Evolutionary conservation across 2,329 filamentous ascomycete genomes (phyloP).

Genomic region (Exutisphaerella laricina): DNA sequence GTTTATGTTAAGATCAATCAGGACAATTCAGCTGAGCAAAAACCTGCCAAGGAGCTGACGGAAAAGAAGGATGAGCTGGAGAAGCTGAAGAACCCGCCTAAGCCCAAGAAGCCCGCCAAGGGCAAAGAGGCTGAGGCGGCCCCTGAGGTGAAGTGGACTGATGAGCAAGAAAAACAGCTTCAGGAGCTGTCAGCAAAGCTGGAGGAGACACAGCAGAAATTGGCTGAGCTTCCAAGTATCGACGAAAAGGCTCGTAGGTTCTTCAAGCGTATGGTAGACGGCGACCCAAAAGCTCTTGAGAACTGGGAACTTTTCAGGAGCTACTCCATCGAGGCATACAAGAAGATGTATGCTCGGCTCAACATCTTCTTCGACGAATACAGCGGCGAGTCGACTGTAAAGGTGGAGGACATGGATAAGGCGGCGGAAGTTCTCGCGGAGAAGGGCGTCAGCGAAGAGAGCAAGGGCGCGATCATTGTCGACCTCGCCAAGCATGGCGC

Average conservation of each 20-base stretch:
- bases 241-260: slow-evolving; percentile 70
- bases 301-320: slow-evolving; percentile 61
- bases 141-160: slow-evolving; percentile 32
- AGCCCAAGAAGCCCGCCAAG: slow-evolving; percentile 37
- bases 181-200: slow-evolving; percentile 44
- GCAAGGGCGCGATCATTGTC: slow-evolving; percentile 61
- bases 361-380: slow-evolving; percentile 63
- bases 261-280: slow-evolving; percentile 64
- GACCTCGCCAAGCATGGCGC: slow-evolving; percentile 63
- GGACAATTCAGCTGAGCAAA: slow-evolving; percentile 59
- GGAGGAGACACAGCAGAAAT: slow-evolving; percentile 44
- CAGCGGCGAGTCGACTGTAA: slow-evolving; percentile 64
- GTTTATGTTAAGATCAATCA: slow-evolving; percentile 72
- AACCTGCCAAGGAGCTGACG: slow-evolving; percentile 51
- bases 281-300: slow-evolving; percentile 52
- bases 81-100: slow-evolving; percentile 35
- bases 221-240: slow-evolving; percentile 50
- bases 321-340: slow-evolving; percentile 59
- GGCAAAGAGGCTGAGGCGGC: slow-evolving; percentile 42
- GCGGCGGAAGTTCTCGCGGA: slow-evolving; percentile 56
- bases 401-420: slow-evolving; percentile 55
- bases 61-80: slow-evolving; percentile 40
- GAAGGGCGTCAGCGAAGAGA: slow-evolving; percentile 57
- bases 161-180: slow-evolving; percentile 46
- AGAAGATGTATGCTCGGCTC: slow-evolving; percentile 57